phyloP scores from a whole-genome alignment of 2,329 filamentous ascomycete species.

The Leptosphaerulina australis region DNA sequence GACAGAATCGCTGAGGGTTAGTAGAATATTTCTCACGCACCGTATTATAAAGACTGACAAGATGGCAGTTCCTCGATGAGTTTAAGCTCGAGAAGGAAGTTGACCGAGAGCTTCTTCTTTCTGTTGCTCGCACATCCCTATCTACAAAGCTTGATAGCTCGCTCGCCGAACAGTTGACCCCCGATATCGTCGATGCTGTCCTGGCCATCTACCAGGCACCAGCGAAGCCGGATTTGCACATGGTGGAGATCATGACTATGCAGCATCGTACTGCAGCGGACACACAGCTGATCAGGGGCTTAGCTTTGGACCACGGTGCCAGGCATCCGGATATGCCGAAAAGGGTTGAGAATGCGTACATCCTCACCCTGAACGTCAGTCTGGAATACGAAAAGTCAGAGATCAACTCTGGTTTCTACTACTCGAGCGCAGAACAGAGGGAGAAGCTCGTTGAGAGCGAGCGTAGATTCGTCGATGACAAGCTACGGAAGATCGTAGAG shows the following conservation, averaged over 20 bases:
- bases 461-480: slow-evolving; percentile 92
- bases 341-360: slow-evolving; percentile 91
- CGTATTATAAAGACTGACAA: slow-evolving; percentile 11
- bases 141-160: slow-evolving; percentile 92
- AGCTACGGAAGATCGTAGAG: slow-evolving; percentile 96
- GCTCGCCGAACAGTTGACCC: slow-evolving; percentile 88
- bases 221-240: slow-evolving; percentile 94
- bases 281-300: slow-evolving; percentile 90
- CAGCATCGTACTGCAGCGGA: slow-evolving; percentile 96
- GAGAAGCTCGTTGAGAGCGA: slow-evolving; percentile 99
- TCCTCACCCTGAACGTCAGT: slow-evolving; percentile 93
- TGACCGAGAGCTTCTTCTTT: slow-evolving; percentile 91
- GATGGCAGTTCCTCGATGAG: slow-evolving; percentile 77
- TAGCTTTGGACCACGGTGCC: slow-evolving; percentile 93
- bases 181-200: slow-evolving; percentile 94
- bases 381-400: slow-evolving; percentile 99
- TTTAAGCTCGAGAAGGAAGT: slow-evolving; percentile 91
- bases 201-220: slow-evolving; percentile 90
- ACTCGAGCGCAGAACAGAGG: slow-evolving; percentile 93
- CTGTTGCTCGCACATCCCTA: slow-evolving; percentile 90
- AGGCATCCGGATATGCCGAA: slow-evolving; percentile 99
- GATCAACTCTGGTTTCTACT: slow-evolving; percentile 99
- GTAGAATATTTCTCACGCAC: neutral
- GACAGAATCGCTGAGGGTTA: slow-evolving; percentile 83
- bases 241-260: slow-evolving; percentile 99